phyloP scores from a whole-genome alignment of 306 rosid species.

The Trifolium repens region DNA sequence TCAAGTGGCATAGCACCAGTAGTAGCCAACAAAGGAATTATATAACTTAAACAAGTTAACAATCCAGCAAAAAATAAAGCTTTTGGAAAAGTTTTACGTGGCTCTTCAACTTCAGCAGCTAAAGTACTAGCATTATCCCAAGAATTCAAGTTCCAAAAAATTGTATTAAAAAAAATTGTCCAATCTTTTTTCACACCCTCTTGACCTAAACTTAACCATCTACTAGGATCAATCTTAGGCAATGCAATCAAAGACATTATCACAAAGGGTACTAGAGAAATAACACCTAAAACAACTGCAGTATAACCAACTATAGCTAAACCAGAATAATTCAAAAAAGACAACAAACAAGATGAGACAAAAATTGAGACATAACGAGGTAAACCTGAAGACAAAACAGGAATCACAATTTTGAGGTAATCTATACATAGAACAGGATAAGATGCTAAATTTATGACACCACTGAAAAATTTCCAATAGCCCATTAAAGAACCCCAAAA shows the following conservation, averaged over 20 bases:
- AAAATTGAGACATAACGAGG: slow-evolving; percentile 44
- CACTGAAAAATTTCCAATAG: slow-evolving; percentile 59
- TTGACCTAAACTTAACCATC: slow-evolving; percentile 57
- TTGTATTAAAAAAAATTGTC: slow-evolving; percentile 58
- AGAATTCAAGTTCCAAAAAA: slow-evolving; percentile 73
- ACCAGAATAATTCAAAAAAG: slow-evolving; percentile 64
- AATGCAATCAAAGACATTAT: slow-evolving; percentile 52
- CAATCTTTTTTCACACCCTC: slow-evolving; percentile 55
- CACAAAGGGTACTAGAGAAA: slow-evolving; percentile 65
- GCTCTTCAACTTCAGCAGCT: slow-evolving; percentile 62
- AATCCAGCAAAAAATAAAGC: slow-evolving; percentile 58
- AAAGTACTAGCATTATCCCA: slow-evolving; percentile 80
- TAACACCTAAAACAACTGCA: slow-evolving; percentile 52
- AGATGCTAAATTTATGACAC: slow-evolving; percentile 66
- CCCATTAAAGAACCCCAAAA: slow-evolving; percentile 79
- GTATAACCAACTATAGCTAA: slow-evolving; percentile 61
- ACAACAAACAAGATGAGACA: slow-evolving; percentile 50
- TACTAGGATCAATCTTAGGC: slow-evolving; percentile 60
- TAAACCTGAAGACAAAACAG: slow-evolving; percentile 42
- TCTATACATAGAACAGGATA: slow-evolving; percentile 62
- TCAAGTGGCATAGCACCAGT: slow-evolving; percentile 54
- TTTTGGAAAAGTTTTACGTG: slow-evolving; percentile 61
- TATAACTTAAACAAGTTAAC: slow-evolving; percentile 53
- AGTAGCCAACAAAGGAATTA: slow-evolving; percentile 58
- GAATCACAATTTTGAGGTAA: slow-evolving; percentile 52